Evolutionary conservation across 306 rosid genomes (phyloP), one percentile per base, ranked within the genome.

Genomic region (Begonia loranthoides): DNA sequence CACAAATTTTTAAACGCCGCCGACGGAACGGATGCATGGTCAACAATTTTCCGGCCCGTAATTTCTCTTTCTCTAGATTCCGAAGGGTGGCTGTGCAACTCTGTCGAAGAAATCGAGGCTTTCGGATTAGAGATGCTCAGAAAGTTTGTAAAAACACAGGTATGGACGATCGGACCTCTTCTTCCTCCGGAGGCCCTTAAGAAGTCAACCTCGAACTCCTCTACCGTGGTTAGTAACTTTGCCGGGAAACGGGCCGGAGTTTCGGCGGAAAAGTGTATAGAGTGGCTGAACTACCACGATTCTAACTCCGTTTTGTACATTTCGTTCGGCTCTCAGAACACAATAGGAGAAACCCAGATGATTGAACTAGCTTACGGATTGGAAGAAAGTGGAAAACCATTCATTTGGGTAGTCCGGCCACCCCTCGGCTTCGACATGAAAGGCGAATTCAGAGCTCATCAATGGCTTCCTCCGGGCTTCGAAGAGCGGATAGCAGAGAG

Each of bases 291-390:
- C 50, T 52, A 15, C 9, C 70, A 76, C 4, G 52, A 38, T 7
- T 56, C 59, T 0, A 49, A 41, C 4, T 84, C 88, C 6, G 93
- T 88, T 64, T 44, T 88, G 8, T 84, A 84, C 65, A 59, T 87
- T 40, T 84, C 80, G 2, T 87, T 87, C 56, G 96, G 96, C 9
- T 88, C 96, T 11, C 96, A 88, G 73, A 76, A 84, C 76, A 76
- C 93, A 0, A 75, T 88, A 13, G 63, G 64, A 19, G 67, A 63
- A 0, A 41, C 72, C 49, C 86, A 81, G 16, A 84, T 88, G 94
- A 71, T 68, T 80, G 83, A 79, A 2, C 50, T 88, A 36, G 93
- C 96, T 1, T 50, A 28, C 1, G 96, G 88, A 0, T 67, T 84
- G 62, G 96, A 88, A 63, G 49, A 60, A 36, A 79, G 88, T 45